Conservation (phyloP, 108 stramenopile species). For the Stephanodiscus minutulus region DNA sequence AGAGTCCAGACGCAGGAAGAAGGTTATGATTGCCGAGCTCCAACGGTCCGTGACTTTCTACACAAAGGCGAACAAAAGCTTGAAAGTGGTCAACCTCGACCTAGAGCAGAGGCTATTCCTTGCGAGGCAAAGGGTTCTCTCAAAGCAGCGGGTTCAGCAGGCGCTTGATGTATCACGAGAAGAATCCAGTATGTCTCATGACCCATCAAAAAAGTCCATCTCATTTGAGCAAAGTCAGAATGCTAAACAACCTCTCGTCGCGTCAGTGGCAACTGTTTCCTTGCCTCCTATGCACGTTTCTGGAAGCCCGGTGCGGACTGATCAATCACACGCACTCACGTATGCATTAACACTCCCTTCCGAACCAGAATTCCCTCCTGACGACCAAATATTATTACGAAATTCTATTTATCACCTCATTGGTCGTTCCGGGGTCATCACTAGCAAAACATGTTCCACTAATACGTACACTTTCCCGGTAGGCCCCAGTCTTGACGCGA, state of each 20-base stretch:
- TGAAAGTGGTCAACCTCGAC: slow-evolving; percentile 29
- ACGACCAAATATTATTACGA: not conserved
- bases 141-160: slow-evolving; percentile 23
- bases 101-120: slow-evolving; percentile 29
- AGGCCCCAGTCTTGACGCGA: not conserved
- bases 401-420: slow-evolving; percentile 11
- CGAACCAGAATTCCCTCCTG: slow-evolving; percentile 11
- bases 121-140: slow-evolving; percentile 23
- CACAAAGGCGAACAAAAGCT: slow-evolving; percentile 35
- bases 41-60: slow-evolving; percentile 32
- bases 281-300: not conserved
- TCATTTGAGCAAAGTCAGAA: not conserved
- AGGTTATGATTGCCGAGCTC: slow-evolving; percentile 41
- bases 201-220: not conserved
- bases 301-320: not conserved
- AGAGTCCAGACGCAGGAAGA: slow-evolving; percentile 42
- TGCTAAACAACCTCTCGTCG: not conserved
- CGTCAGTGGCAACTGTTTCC: slow-evolving; percentile 4
- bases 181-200: too few relatives aligned
- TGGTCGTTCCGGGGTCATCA: slow-evolving; percentile 1
- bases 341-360: slow-evolving; percentile 14
- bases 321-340: slow-evolving; percentile 12
- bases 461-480: not conserved
- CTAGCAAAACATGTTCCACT: not conserved
- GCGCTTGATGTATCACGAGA: not conserved